Evolutionary conservation across 345 rosid species (phyloP).

Genomic region (Dipteronia sinensis): DNA sequence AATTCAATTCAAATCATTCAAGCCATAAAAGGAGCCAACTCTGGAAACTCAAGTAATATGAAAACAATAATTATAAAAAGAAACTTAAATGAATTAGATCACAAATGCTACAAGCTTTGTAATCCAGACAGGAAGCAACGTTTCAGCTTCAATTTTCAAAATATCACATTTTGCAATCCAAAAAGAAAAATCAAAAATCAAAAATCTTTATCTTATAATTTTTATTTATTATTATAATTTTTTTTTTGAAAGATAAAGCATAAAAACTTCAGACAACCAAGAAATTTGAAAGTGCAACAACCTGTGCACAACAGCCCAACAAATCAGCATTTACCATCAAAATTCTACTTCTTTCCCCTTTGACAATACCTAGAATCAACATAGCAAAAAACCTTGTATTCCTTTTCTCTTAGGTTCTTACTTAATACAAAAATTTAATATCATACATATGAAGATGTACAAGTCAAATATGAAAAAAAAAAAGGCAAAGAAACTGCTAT

Average conservation of each 20-base stretch:
- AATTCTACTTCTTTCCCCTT: background rate
- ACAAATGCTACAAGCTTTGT: background rate
- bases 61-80: background rate
- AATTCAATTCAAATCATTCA: background rate
- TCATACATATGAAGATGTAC: background rate
- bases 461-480: background rate
- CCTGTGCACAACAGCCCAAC: background rate
- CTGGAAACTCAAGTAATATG: too few relatives aligned
- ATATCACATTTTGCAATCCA: background rate
- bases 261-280: background rate
- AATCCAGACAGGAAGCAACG: background rate
- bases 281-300: background rate
- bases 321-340: background rate
- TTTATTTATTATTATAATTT: too few relatives aligned
- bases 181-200: background rate
- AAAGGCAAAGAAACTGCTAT: background rate
- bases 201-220: too few relatives aligned
- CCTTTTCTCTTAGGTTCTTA: background rate
- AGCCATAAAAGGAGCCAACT: too few relatives aligned
- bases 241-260: background rate
- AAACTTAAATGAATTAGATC: background rate
- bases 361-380: background rate
- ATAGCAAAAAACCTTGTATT: background rate
- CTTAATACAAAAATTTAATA: too few relatives aligned
- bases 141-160: background rate